Conservation (phyloP, 179 eudicot species). For the Camellia oleifera region DNA sequence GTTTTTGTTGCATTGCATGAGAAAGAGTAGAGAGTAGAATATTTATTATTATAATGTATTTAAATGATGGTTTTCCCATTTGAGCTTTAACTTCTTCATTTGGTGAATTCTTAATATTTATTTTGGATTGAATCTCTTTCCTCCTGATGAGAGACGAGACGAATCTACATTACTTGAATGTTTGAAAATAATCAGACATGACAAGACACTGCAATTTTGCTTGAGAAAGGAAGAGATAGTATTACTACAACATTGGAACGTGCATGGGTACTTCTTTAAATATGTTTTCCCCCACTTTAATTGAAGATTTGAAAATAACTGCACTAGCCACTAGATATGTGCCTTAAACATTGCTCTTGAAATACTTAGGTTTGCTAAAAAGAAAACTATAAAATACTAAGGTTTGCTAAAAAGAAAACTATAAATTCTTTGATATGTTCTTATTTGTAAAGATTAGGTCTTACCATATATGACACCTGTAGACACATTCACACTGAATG, state of each 20-base stretch:
- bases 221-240: neutral
- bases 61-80: no score
- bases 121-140: neutral
- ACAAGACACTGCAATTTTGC: neutral
- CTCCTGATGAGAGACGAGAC: neutral
- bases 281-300: neutral
- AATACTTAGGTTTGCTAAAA: neutral
- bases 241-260: neutral
- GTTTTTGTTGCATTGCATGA: no score
- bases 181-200: neutral
- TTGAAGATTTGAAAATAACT: neutral
- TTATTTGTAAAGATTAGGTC: neutral
- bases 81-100: no score
- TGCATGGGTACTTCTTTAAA: neutral
- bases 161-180: no score
- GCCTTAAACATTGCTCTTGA: neutral
- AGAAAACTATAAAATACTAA: neutral
- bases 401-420: neutral
- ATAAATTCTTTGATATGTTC: neutral
- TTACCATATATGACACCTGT: neutral
- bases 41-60: no score
- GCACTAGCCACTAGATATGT: neutral
- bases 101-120: neutral
- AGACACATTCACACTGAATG: neutral
- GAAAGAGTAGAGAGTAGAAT: no score